Base-by-base conservation (phyloP, 192 early-diverging fungal genomes). In the Chytriomyces sp. region DNA sequence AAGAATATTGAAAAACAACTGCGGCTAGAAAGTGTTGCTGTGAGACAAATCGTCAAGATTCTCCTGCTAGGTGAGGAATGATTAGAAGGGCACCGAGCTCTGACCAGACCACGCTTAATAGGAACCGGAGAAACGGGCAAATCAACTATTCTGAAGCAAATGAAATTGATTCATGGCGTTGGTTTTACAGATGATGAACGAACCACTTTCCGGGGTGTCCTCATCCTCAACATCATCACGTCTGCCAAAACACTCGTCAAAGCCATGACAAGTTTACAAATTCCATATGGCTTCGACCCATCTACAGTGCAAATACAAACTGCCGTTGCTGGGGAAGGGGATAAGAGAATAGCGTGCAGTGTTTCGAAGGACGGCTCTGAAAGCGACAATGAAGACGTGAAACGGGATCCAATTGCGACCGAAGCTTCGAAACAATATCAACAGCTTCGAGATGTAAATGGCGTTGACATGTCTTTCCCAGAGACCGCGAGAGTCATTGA, bases 41-140 rank as follows among this genome's bases (percentile, higher is more conserved):
- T 38, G n/a, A 38, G 38, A 0, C 22, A 37, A 5, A 44, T 14
- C 14, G 63, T 64, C 0, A 64, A 64, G 30, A 22, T 64, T 0
- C 37, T 64, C 6, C 63, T 64, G 63, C 3, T 64, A 44, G 63
- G 63, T 64, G n/a, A n/a, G n/a, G n/a, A n/a, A n/a, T n/a, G n/a
- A 64, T 19, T n/a, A n/a, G n/a, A n/a, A n/a, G n/a, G n/a, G n/a
- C n/a, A n/a, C n/a, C n/a, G n/a, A n/a, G n/a, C n/a, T n/a, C n/a
- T n/a, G n/a, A n/a, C n/a, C n/a, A n/a, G n/a, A n/a, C n/a, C n/a
- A n/a, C n/a, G n/a, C n/a, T n/a, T n/a, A n/a, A n/a, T n/a, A 67
- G 80, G 80, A 0, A 22, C 80, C 17, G 80, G 80, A 22, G 80
- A 81, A 56, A 81, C 80, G 14, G 80, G n/a, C n/a, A n/a, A n/a